phyloP scores from a whole-genome alignment of 345 rosid genomes.

The Arabis alpina region DNA sequence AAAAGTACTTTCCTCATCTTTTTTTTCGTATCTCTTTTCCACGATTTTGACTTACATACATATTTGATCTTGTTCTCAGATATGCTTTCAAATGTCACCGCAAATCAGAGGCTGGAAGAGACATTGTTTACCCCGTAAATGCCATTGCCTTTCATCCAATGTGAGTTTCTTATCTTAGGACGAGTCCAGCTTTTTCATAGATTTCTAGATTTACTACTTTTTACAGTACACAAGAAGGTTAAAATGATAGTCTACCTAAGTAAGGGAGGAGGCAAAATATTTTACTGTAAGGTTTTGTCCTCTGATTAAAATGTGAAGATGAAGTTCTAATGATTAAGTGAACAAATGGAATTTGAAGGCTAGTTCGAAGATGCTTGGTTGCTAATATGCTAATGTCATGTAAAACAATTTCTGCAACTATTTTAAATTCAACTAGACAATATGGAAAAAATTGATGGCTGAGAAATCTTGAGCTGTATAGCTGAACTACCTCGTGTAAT shows the following conservation, averaged over 20 bases:
- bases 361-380: neutral
- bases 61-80: slow-evolving; percentile 50
- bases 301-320: neutral
- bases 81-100: slow-evolving; percentile 99
- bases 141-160: slow-evolving; percentile 97
- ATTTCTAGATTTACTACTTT: slow-evolving; percentile 9
- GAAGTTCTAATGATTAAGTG: neutral
- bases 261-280: neutral
- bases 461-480: neutral
- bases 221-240: neutral
- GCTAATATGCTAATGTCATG: neutral
- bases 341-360: neutral
- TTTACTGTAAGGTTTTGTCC: neutral
- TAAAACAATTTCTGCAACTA: neutral
- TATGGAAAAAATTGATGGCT: neutral
- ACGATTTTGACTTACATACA: slow-evolving; percentile 3
- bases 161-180: slow-evolving; percentile 57
- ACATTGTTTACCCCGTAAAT: slow-evolving; percentile 93
- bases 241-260: neutral
- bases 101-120: slow-evolving; percentile 96
- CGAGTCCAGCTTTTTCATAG: slow-evolving; percentile 8
- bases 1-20: slow-evolving; percentile 62
- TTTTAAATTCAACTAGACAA: neutral
- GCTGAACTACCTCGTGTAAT: slow-evolving; percentile 1
- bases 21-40: slow-evolving; percentile 2